Conservation (phyloP, 345 rosid species). For the Aquilaria yunnanensis region DNA sequence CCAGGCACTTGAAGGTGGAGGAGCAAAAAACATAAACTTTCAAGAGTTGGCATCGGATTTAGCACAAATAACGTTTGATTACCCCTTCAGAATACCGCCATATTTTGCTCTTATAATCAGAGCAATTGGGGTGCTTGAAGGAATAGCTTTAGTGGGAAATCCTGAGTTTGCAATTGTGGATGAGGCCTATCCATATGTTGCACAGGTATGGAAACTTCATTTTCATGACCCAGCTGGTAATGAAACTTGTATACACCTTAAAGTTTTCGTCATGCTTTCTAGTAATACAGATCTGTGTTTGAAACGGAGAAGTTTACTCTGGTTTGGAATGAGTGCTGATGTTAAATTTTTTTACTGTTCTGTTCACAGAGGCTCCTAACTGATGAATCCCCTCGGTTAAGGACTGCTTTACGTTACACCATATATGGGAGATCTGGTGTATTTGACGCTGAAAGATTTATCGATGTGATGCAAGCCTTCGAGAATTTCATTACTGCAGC, state of each 20-base stretch:
- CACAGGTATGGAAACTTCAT: conserved; percentile 55
- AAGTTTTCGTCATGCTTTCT: neutral
- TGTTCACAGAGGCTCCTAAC: conserved; percentile 77
- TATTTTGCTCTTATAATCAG: conserved; percentile 94
- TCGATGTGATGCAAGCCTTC: conserved; percentile 98
- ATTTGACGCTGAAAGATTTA: conserved; percentile 96
- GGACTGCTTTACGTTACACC: conserved; percentile 83
- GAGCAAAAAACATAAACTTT: conserved; percentile 85
- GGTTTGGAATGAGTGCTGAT: neutral
- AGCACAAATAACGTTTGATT: conserved; percentile 95
- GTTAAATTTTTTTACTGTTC: neutral
- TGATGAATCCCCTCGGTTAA: conserved; percentile 82
- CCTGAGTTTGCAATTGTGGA: conserved; percentile 93
- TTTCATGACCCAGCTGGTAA: neutral
- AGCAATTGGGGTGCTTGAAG: conserved; percentile 96
- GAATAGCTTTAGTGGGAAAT: conserved; percentile 93
- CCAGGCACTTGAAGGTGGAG: conserved; percentile 99
- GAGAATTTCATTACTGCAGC: conserved; percentile 92
- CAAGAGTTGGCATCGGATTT: conserved; percentile 96
- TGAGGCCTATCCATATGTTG: conserved; percentile 95
- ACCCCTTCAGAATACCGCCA: conserved; percentile 97
- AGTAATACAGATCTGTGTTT: neutral
- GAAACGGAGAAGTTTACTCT: conserved; percentile 1
- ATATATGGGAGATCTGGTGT: conserved; percentile 90
- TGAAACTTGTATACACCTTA: neutral